Base-by-base conservation (phyloP, 179 eudicot genomes). In the Vitellaria paradoxa region DNA sequence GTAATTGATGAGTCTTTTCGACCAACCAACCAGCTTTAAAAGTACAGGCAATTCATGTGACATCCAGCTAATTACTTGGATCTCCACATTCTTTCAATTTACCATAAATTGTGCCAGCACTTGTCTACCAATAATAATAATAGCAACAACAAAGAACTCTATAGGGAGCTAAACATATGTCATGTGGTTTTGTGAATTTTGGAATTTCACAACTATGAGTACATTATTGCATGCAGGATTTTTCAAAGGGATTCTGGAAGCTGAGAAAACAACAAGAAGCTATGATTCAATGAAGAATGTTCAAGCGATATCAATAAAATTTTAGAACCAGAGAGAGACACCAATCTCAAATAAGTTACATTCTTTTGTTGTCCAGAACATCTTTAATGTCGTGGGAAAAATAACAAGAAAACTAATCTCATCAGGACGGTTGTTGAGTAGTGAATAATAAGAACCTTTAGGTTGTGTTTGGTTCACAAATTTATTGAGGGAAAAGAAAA, bases 121-220 rank as follows among this genome's bases (percentile, higher is more conserved):
- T 46, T 46, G n/a, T 68, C 52, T 20, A 68, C 12, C 55, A 68
- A 68, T 45, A 67, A 65, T 67, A 68, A 68, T 45, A 67, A 65
- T 67, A 9, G 18, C 70, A 9, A 42, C 50, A 42, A 68, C 57
- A 53, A 46, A 68, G 13, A 53, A 5, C 14, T 10, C 1, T 2
- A 30, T 30, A 10, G 57, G 46, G n/a, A 66, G 21, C 50, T 40
- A 66, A 66, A 68, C 8, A 47, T 68, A 30, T 23, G n/a, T 15
- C 72, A 47, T 47, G 21, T 2, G 57, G 57, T 53, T 53, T 53
- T 7, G 11, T 46, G 13, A 7, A 40, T 67, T n/a, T 67, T 15
- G 70, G 70, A 17, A 42, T n/a, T 18, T 67, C 52, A 67, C 52
- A 67, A 67, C 52, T 42, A 40, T 1, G 52, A 67, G 7, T 67